Evolutionary conservation across 2,329 filamentous ascomycete genomes (phyloP).

Genomic region (Aspergillus aculeatus): DNA sequence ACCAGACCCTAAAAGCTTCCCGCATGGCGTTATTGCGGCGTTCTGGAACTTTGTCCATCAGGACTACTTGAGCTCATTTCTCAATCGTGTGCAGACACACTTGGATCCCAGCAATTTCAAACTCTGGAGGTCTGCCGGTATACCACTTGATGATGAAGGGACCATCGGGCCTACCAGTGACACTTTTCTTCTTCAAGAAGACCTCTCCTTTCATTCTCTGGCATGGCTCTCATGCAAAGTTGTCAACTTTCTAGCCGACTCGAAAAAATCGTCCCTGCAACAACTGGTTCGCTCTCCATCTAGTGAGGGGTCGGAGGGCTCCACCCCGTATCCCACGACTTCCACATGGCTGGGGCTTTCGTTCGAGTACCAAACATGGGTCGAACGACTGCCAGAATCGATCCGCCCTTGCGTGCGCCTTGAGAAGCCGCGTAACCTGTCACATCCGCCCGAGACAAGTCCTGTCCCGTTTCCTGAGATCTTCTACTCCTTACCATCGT

Average conservation of each 20-base stretch:
- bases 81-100: slow-evolving; percentile 57
- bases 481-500: slow-evolving; percentile 62
- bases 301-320: neutral
- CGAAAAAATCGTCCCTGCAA: slow-evolving; percentile 50
- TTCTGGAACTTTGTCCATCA: slow-evolving; percentile 66
- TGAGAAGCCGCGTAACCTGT: slow-evolving; percentile 36
- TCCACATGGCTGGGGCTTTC: slow-evolving; percentile 54
- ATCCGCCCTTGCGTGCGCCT: slow-evolving; percentile 56
- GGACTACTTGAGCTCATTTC: slow-evolving; percentile 61
- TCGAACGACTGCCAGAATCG: slow-evolving; percentile 56
- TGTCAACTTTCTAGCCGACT: slow-evolving; percentile 61
- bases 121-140: slow-evolving; percentile 61
- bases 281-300: slow-evolving; percentile 30
- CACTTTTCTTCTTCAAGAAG: slow-evolving; percentile 50
- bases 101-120: slow-evolving; percentile 57
- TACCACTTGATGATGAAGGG: slow-evolving; percentile 53
- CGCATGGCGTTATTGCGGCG: slow-evolving; percentile 54
- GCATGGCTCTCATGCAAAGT: slow-evolving; percentile 64
- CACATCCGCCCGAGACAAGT: slow-evolving; percentile 32
- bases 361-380: slow-evolving; percentile 58
- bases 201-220: slow-evolving; percentile 60
- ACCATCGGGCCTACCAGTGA: slow-evolving; percentile 40
- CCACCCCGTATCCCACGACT: slow-evolving; percentile 48
- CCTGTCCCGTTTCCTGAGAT: slow-evolving; percentile 52
- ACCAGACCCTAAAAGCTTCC: slow-evolving; percentile 32